Evolutionary conservation across 148 eudicot species (phyloP), one percentile per base, ranked within the genome.

Genomic region (Heliosperma pusillum): DNA sequence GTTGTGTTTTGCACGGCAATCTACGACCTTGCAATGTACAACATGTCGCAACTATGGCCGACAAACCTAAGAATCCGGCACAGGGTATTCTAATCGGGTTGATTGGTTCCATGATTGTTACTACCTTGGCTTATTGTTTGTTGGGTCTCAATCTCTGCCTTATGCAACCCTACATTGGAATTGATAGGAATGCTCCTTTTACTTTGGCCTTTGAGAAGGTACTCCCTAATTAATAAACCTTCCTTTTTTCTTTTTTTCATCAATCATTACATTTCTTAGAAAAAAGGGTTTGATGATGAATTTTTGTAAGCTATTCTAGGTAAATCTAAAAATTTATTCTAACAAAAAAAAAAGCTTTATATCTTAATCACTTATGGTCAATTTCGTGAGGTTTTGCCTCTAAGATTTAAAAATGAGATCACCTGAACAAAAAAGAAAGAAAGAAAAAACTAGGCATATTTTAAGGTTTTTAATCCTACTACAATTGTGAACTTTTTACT

Each of bases 1-100:
- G 82, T 90, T 1, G 88, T 62, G 7, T 68, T 88, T 26, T 27
- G 76, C 36, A 26, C 72, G 0, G 8, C 80, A 24, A 77, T 88
- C 22, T 80, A 86, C 33, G 12, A 81, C 13, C 3, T 85, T 2
- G 90, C 95, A 3, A 74, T 79, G 4, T 40, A 63, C 53, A 82
- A 84, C 81, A 86, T 81, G 87, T 88, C 21, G 63, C 91, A 8
- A 88, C 91, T 10, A 62, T 88, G 84, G 91, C 84, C 9, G 91
- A 88, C 73, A 88, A 88, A 80, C 82, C 81, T 10, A 88, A 86
- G 71, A 82, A 88, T 70, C 91, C 91, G 1, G 86, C 76, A 0
- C 69, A 73, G 56, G 90, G 85, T 36, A 87, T 87, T 27, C 90
- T 86, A 0, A 81, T 85, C 13, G 90, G 90, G 36, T 80, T 87